phyloP scores from a whole-genome alignment of 495 filamentous ascomycete species.

The Peziza echinospora region DNA sequence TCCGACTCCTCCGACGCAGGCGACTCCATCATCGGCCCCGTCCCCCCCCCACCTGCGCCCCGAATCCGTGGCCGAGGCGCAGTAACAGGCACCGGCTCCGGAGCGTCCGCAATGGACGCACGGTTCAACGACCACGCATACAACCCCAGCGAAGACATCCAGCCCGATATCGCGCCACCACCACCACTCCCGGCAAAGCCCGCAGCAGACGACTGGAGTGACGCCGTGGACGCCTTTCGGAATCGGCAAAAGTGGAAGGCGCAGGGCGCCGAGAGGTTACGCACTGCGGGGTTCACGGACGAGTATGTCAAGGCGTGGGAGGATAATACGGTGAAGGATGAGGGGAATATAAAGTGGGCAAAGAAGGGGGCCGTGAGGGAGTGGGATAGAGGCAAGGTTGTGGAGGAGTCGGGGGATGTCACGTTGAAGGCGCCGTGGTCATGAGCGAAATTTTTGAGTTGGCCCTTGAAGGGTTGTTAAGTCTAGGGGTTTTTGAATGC shows the following conservation, averaged over 20 bases:
- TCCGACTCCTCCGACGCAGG: constrained; percentile 41
- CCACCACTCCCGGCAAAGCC: constrained; percentile 51
- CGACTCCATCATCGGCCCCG: constrained; percentile 61
- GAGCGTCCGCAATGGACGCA: no score
- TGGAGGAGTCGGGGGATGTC: constrained; percentile 40
- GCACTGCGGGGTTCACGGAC: constrained; percentile 58
- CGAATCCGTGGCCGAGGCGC: constrained; percentile 62
- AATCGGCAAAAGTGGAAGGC: constrained; percentile 65
- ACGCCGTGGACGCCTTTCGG: constrained; percentile 57
- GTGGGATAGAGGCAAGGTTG: constrained; percentile 75
- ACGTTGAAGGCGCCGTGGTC: constrained; percentile 24
- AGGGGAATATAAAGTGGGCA: constrained; percentile 57
- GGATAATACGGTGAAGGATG: constrained; percentile 37
- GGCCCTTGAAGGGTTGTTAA: no score
- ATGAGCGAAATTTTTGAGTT: no score
- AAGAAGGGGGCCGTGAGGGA: constrained; percentile 62
- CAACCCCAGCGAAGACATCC: no score
- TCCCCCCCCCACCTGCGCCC: constrained; percentile 32
- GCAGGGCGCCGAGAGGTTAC: constrained; percentile 54
- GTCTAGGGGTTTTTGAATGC: no score
- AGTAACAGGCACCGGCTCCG: no score
- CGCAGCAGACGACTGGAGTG: constrained; percentile 55
- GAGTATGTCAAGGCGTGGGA: constrained; percentile 61
- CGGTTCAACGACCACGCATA: no score
- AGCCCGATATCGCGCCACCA: no score